phyloP scores from a whole-genome alignment of 441 rosid genomes.

The Euphorbia celastroides region DNA sequence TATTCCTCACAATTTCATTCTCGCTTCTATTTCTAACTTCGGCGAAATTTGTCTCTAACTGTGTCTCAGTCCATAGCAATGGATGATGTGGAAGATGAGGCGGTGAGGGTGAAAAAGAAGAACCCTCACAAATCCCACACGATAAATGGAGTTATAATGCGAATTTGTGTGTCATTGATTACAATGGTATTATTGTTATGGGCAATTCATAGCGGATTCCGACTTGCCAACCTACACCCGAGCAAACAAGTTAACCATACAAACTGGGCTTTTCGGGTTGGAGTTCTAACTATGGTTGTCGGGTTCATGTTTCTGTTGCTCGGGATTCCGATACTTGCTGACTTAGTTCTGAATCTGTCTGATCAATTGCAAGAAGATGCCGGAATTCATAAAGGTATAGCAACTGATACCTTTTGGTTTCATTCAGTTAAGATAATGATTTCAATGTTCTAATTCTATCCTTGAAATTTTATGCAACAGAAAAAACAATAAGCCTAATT shows the following conservation, averaged over 20 bases:
- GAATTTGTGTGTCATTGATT: constrained; percentile 10
- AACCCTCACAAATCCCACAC: background rate
- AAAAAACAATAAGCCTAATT: background rate
- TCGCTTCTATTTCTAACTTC: background rate
- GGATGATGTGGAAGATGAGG: constrained; percentile 17
- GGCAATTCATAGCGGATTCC: constrained; percentile 25
- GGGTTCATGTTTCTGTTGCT: constrained; percentile 25
- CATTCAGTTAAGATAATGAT: background rate
- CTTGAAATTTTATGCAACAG: background rate
- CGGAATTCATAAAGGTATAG: constrained; percentile 20
- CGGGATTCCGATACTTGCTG: constrained; percentile 27
- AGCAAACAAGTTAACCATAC: constrained; percentile 15
- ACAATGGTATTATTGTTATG: constrained; percentile 26
- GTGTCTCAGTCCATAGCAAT: too few relatives aligned
- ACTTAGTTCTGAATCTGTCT: constrained; percentile 25
- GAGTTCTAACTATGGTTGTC: constrained; percentile 19
- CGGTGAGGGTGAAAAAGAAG: constrained; percentile 13
- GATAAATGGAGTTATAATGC: constrained; percentile 11
- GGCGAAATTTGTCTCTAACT: too few relatives aligned
- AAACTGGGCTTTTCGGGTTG: constrained; percentile 26
- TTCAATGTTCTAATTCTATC: background rate
- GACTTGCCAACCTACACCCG: constrained; percentile 22
- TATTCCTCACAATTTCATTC: background rate
- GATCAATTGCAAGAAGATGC: constrained; percentile 23
- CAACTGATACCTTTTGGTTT: background rate